These are phyloP conservation scores for Straminergon stramineum DNA, from an alignment of 225 moss, liverwort and hornwort genomes.

Conservation along the genomic window DNA sequence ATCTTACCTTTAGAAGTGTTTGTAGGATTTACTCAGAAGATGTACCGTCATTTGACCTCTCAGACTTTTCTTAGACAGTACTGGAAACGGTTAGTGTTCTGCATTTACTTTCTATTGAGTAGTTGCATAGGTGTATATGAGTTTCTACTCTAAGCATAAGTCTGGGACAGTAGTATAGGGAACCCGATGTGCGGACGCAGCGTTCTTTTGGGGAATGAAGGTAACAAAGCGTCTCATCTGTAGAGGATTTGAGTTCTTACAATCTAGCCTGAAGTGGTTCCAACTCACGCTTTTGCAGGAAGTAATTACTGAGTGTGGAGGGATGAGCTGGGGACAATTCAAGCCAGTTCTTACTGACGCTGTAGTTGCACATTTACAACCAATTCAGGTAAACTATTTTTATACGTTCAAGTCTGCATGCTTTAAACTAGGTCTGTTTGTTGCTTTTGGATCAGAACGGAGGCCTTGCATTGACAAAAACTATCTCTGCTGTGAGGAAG, in stretches of 20 bases:
- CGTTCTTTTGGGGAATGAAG: background rate
- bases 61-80: background rate
- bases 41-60: background rate
- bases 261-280: background rate
- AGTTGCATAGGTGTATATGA: background rate
- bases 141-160: background rate
- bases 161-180: background rate
- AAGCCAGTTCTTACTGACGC: conserved; percentile 84
- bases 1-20: background rate
- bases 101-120: background rate
- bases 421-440: background rate
- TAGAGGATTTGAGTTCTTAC: background rate
- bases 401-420: background rate
- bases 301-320: conserved; percentile 64
- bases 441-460: background rate
- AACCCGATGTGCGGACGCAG: background rate
- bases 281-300: conserved; percentile 43
- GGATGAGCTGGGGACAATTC: conserved; percentile 92
- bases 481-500: background rate
- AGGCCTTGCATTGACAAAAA: background rate
- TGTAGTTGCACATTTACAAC: conserved; percentile 64
- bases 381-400: conserved; percentile 60
- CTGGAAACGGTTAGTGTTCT: background rate
- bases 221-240: background rate
- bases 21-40: background rate